Conservation (phyloP, 768 basidiomycete genomes). For the Suillus bovinus region DNA sequence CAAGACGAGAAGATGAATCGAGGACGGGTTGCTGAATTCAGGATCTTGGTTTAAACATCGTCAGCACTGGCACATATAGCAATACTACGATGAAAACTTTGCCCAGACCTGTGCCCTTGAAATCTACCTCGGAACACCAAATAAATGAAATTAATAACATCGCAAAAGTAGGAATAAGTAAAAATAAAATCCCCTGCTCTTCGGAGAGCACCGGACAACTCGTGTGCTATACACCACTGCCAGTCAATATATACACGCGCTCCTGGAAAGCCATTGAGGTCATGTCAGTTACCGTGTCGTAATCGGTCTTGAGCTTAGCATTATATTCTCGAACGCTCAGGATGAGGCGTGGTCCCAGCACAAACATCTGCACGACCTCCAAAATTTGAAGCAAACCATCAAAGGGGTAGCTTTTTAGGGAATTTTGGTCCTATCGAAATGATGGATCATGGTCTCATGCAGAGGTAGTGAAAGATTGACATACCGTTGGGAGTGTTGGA, state of each 20-base stretch:
- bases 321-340: neutral
- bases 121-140: no score
- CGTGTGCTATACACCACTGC: neutral
- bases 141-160: no score
- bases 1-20: no score
- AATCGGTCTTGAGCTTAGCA: neutral
- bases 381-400: accelerated
- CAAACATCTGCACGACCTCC: neutral
- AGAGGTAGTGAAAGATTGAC: neutral
- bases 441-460: neutral
- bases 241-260: neutral
- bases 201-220: neutral
- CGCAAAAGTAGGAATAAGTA: no score
- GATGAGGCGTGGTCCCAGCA: neutral
- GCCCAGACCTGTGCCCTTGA: no score
- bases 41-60: no score
- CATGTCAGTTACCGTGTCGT: neutral
- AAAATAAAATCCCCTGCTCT: no score
- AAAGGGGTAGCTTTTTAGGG: accelerated
- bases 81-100: no score
- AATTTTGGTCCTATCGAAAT: neutral
- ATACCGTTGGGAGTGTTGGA: no score
- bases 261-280: neutral
- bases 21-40: no score
- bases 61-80: no score